A percentile compares a stretch with the other conserved stretches of the same genome.
These are phyloP conservation scores for Cardamine occulta DNA, from an alignment of 345 rosid genomes.

Conservation along the genomic window DNA sequence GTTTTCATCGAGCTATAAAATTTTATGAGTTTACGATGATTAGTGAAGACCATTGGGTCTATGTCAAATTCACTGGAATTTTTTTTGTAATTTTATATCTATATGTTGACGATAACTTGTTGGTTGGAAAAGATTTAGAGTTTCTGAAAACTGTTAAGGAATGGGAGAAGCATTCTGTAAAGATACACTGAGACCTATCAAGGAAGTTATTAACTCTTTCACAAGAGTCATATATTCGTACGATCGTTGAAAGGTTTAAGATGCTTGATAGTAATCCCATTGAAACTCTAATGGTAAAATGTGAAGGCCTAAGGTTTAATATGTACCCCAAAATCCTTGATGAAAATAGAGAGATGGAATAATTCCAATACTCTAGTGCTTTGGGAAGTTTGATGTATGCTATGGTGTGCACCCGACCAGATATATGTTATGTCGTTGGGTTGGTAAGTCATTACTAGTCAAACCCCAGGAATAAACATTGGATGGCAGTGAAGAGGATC, in stretches of 20 bases:
- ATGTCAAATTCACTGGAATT: no score
- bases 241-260: no score
- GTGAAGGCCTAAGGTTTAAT: background rate
- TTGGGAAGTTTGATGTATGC: background rate
- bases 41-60: no score
- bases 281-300: no score
- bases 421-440: background rate
- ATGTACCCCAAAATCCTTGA: background rate
- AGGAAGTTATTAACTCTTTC: background rate
- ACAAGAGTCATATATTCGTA: background rate
- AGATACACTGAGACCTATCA: background rate
- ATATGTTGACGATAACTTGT: no score
- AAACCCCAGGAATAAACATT: background rate
- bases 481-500: background rate
- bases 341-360: background rate
- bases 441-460: background rate
- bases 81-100: no score
- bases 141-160: background rate
- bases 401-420: background rate
- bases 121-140: background rate
- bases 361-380: background rate
- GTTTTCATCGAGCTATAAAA: no score
- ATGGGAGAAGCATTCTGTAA: background rate
- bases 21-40: no score
- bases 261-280: no score